Base-by-base conservation (phyloP, 495 filamentous ascomycete species). In the Tuber calosporum region DNA sequence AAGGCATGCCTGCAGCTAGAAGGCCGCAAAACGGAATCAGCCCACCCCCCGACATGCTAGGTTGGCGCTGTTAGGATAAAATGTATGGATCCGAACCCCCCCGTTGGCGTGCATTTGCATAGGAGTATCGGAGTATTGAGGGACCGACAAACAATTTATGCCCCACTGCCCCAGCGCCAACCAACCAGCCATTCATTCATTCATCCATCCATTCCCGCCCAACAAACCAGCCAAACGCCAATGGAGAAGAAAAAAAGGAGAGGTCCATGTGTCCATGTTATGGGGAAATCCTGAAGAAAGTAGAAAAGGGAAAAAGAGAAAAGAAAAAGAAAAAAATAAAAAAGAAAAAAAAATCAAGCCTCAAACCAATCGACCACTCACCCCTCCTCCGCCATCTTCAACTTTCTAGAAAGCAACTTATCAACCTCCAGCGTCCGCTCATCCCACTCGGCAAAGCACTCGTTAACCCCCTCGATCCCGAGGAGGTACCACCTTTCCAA, bases 401-500 rank as follows among this genome's bases (percentile, higher is more conserved):
- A 40, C 68, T 69, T 75, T 53, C 79, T 80, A 77, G 84, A 84
- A 20, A 77, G 5, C 48, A 79, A 48, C 69, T 80, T 76, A 13
- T 76, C 80, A 26, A 82, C 66, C 45, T 82, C 81, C 72, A 83
- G 81, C 9, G 73, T 73, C 69, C 73, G 73, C 69, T 77, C 80
- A 4, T 82, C 81, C 75, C 82, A 79, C 62, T 83, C 82, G 9
- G 74, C 72, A 67, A 81, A 79, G 66, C 79, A 81, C 36, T 81
- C 79, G 53, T 81, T 81, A 37, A 79, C 76, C 1, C 79, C 70
- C 40, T 77, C 79, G 19, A 81, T 71, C 30, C 86, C 68, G 37
- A 89, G 82, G 78, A 93, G 89, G 83, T 96, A 94, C 93, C 93
- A 97, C 26, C 87, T 82, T 82, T 92, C 87, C 72, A 97, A 81